phyloP scores from a whole-genome alignment of 106 monocot genomes.

The Dendrobium nobile region DNA sequence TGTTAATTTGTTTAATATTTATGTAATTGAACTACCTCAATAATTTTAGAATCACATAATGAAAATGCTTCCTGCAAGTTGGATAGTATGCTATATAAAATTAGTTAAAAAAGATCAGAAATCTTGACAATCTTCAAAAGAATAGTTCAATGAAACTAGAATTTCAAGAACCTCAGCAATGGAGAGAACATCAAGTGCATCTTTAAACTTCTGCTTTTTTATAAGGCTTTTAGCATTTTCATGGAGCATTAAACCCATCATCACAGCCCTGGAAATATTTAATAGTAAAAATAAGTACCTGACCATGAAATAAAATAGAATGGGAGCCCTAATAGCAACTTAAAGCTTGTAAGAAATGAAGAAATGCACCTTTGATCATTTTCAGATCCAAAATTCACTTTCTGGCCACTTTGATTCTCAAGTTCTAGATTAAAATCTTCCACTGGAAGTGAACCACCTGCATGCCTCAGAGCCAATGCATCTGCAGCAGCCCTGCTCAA shows the following conservation, averaged over 20 bases:
- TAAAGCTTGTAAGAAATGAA: not conserved
- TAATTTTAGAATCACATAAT: slow-evolving; percentile 65
- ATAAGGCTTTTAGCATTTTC: slow-evolving; percentile 72
- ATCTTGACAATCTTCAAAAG: not conserved
- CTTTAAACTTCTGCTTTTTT: slow-evolving; percentile 52
- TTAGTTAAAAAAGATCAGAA: not conserved
- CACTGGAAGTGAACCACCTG: slow-evolving; percentile 61
- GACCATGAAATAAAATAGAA: not conserved
- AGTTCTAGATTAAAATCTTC: slow-evolving; percentile 89
- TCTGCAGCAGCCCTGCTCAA: slow-evolving; percentile 58
- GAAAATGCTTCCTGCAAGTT: slow-evolving; percentile 77
- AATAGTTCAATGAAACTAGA: not conserved
- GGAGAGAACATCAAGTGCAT: slow-evolving; percentile 74
- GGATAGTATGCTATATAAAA: slow-evolving; percentile 4
- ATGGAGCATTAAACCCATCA: slow-evolving; percentile 94
- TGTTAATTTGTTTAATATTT: not conserved
- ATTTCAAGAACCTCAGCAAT: slow-evolving; percentile 71
- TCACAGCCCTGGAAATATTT: slow-evolving; percentile 46
- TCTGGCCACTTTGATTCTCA: slow-evolving; percentile 91
- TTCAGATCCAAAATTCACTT: slow-evolving; percentile 67
- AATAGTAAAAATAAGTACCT: not conserved
- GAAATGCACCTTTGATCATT: slow-evolving; percentile 53
- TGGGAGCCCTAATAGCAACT: not conserved
- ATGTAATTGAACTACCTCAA: slow-evolving; percentile 37
- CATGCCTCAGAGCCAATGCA: slow-evolving; percentile 62